A percentile compares a stretch with the other conserved stretches of the same genome.
Conservation (phyloP, 192 early-diverging fungal species). For the Chytriomyces sp. region DNA sequence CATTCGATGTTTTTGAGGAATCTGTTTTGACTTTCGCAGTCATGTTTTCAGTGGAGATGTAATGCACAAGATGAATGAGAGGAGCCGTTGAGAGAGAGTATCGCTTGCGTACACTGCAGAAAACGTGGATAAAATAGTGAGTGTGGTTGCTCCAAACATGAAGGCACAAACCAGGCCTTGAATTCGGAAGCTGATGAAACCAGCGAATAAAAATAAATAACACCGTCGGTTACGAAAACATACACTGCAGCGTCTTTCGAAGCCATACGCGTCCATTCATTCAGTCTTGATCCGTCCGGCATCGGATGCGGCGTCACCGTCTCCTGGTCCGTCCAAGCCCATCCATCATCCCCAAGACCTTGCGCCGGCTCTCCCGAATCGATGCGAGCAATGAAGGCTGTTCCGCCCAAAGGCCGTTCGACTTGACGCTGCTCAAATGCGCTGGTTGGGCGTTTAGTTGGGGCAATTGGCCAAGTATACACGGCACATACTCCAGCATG, state of each 20-base stretch:
- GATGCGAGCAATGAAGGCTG: conserved; percentile 2
- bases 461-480: too few relatives aligned
- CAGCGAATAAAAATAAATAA: neutral
- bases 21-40: conserved; percentile 1
- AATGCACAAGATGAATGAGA: conserved; percentile 2
- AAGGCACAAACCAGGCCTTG: too few relatives aligned
- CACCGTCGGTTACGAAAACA: neutral
- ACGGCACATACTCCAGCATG: too few relatives aligned
- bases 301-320: neutral
- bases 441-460: neutral
- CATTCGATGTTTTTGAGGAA: neutral
- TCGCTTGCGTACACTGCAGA: neutral
- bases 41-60: conserved; percentile 5
- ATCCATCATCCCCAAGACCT: neutral
- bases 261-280: conserved; percentile 13
- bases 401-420: conserved; percentile 6
- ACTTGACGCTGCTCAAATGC: neutral
- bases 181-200: too few relatives aligned
- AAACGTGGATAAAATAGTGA: neutral
- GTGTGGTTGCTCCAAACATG: too few relatives aligned
- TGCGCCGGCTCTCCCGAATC: too few relatives aligned
- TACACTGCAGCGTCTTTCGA: neutral
- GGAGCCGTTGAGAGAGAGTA: conserved; percentile 6
- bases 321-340: conserved; percentile 21
- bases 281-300: conserved; percentile 22